Percentiles rank a stretch among this genome's conserved stretches.
Evolutionary conservation across 805 yeast species (phyloP).

Genomic region (Ogataea dorogensis): DNA sequence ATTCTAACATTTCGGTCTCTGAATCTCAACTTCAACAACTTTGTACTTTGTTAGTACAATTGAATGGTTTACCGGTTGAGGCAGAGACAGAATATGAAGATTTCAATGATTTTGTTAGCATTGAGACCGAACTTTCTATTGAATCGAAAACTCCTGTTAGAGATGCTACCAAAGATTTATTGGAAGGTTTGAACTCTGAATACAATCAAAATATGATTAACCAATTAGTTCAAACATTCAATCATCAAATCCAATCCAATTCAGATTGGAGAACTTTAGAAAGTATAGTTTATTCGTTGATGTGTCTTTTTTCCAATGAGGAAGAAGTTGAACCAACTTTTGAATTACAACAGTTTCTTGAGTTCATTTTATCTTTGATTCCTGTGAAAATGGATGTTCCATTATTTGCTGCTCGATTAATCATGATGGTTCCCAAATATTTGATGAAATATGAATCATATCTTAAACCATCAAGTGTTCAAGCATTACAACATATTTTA

Average conservation of each 20-base stretch:
- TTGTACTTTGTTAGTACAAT: conserved; percentile 33
- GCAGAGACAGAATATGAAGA: conserved; percentile 55
- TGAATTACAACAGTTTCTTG: conserved; percentile 26
- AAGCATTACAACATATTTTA: conserved; percentile 25
- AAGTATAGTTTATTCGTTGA: conserved; percentile 40
- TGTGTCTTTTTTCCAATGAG: conserved; percentile 43
- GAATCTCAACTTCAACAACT: conserved; percentile 21
- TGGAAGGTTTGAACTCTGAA: conserved; percentile 45
- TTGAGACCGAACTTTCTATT: conserved; percentile 66
- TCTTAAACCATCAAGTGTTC: conserved; percentile 25
- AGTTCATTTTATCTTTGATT: conserved; percentile 17
- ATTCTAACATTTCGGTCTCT: conserved; percentile 17
- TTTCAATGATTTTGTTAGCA: conserved; percentile 67
- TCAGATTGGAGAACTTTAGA: conserved; percentile 38
- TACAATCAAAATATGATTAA: conserved; percentile 37
- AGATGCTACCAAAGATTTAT: conserved; percentile 56
- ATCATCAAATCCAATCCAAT: conserved; percentile 6
- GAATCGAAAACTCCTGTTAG: conserved; percentile 48
- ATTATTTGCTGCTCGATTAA: conserved; percentile 47
- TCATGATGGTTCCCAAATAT: conserved; percentile 55
- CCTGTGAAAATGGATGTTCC: conserved; percentile 22
- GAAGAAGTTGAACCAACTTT: conserved; percentile 24
- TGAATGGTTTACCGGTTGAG: conserved; percentile 43
- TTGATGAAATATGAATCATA: conserved; percentile 48
- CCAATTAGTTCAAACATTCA: conserved; percentile 16